Percentiles rank a stretch among this genome's conserved stretches.
Conservation (phyloP, 2,329 filamentous ascomycete species). For the Venturia effusa region DNA sequence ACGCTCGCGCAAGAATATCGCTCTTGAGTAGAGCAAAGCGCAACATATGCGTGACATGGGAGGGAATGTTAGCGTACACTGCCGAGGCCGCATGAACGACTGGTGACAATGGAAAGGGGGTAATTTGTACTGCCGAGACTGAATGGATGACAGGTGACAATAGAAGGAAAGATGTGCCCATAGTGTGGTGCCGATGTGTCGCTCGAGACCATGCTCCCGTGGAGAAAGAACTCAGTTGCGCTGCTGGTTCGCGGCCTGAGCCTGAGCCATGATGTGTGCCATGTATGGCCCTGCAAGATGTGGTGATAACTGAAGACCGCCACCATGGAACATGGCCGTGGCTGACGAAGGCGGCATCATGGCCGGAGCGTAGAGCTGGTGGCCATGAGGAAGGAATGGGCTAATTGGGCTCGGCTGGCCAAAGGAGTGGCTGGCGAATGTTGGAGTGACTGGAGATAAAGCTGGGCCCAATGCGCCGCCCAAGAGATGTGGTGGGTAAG, state of each 20-base stretch:
- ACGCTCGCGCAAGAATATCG: not conserved
- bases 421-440: not conserved
- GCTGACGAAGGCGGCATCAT: not conserved
- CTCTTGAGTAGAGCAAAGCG: not conserved
- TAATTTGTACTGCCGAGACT: not conserved
- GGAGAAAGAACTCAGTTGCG: not conserved
- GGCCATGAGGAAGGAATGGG: not conserved
- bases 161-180: not conserved
- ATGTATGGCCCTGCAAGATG: not conserved
- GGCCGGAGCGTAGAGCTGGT: not conserved
- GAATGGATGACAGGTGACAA: not conserved
- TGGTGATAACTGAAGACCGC: not conserved
- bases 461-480: not conserved
- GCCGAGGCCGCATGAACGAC: not conserved
- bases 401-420: not conserved
- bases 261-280: not conserved
- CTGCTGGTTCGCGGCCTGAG: not conserved
- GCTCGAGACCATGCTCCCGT: not conserved
- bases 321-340: conserved; percentile 1
- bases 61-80: not conserved
- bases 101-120: not conserved
- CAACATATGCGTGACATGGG: not conserved
- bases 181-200: not conserved
- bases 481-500: not conserved
- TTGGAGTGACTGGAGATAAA: conserved; percentile 1